Conservation (phyloP, 1,284 basidiomycete genomes). For the Ustilago trichophora region DNA sequence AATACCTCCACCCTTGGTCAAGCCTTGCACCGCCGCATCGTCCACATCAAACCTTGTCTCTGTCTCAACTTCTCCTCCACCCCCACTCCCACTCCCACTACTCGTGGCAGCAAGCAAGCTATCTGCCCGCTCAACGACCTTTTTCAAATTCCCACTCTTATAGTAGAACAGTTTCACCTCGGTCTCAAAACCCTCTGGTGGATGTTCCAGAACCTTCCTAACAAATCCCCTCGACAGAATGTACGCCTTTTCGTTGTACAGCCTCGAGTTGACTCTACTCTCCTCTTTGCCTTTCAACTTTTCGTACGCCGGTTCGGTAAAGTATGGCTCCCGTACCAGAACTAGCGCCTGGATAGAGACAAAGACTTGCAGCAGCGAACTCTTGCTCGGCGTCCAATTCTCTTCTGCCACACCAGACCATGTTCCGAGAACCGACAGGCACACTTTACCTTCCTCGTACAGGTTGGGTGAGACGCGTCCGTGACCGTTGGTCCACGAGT, state of each 20-base stretch:
- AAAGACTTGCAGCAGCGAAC: constrained; percentile 87
- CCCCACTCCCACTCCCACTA: neutral
- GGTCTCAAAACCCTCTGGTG: constrained; percentile 75
- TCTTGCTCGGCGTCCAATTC: constrained; percentile 72
- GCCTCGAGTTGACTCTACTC: constrained; percentile 76
- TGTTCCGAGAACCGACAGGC: constrained; percentile 87
- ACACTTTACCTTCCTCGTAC: constrained; percentile 95
- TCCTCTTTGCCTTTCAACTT: constrained; percentile 75
- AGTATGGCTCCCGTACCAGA: constrained; percentile 84
- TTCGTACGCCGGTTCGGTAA: constrained; percentile 47
- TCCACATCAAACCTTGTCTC: constrained; percentile 51
- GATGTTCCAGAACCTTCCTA: constrained; percentile 82
- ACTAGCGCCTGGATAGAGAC: constrained; percentile 94
- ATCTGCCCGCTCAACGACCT: constrained; percentile 23
- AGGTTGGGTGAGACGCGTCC: constrained; percentile 79
- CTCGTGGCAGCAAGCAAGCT: constrained; percentile 7
- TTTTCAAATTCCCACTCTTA: constrained; percentile 15
- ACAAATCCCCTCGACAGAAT: constrained; percentile 88
- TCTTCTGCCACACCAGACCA: constrained; percentile 75
- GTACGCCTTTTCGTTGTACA: constrained; percentile 91
- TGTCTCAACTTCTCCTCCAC: neutral
- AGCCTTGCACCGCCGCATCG: constrained; percentile 61
- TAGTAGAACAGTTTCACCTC: constrained; percentile 81
- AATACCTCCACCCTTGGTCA: constrained; percentile 45
- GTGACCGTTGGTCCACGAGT: constrained; percentile 92